Percentiles rank a stretch among this genome's conserved stretches.
Conservation (phyloP, 805 yeast genomes). For the Lipomyces yamadae region DNA sequence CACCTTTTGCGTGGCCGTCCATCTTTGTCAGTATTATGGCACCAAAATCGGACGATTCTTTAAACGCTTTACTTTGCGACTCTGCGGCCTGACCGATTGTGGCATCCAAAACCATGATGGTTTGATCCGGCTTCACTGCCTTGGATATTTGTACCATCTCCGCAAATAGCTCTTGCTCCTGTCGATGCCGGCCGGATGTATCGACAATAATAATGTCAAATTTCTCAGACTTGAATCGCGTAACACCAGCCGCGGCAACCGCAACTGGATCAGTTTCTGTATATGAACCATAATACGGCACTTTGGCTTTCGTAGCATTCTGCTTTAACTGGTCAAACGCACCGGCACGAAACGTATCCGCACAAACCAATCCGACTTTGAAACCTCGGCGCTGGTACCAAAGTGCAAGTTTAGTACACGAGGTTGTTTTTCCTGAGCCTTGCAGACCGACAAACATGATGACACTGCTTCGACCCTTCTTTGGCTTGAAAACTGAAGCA, state of each 20-base stretch:
- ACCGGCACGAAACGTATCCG: conserved; percentile 99
- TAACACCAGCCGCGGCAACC: conserved; percentile 90
- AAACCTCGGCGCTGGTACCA: conserved; percentile 91
- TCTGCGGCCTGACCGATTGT: conserved; percentile 99
- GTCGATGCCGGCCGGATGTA: conserved; percentile 97
- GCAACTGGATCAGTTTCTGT: conserved; percentile 94
- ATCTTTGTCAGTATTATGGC: conserved; percentile 92
- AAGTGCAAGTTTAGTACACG: conserved; percentile 91
- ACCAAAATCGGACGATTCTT: conserved; percentile 90
- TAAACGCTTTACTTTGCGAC: conserved; percentile 90
- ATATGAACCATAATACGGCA: conserved; percentile 94
- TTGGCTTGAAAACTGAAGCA: conserved; percentile 71
- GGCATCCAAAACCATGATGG: conserved; percentile 97
- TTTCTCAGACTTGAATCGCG: conserved; percentile 84
- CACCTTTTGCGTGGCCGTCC: conserved; percentile 99
- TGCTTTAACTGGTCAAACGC: conserved; percentile 98
- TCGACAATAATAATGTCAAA: conserved; percentile 94
- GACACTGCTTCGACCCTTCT: conserved; percentile 76
- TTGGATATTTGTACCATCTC: conserved; percentile 94
- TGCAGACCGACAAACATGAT: conserved; percentile 98
- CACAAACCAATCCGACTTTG: conserved; percentile 96
- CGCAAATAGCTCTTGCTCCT: conserved; percentile 85
- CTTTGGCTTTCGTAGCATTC: conserved; percentile 92
- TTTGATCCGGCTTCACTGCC: conserved; percentile 90
- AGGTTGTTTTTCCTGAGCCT: conserved; percentile 98